A percentile compares a stretch with the other conserved stretches of the same genome.
phyloP scores from a whole-genome alignment of 2,329 filamentous ascomycete genomes.

The Cercospora sp. region DNA sequence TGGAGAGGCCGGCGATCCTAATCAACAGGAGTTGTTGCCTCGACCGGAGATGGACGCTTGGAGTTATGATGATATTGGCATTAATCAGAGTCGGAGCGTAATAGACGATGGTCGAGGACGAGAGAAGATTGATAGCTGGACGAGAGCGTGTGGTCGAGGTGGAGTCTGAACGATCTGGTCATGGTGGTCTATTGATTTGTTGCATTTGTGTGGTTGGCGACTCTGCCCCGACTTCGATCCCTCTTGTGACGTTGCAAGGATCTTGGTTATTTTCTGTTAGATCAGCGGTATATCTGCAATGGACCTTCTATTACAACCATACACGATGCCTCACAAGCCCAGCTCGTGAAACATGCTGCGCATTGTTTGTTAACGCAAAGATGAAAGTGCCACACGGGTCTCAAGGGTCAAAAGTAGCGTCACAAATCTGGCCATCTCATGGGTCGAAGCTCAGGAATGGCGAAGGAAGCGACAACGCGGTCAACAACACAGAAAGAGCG shows the following conservation, averaged over 20 bases:
- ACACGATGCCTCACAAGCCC: no score
- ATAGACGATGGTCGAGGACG: neutral
- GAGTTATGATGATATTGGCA: no score
- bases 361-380: no score
- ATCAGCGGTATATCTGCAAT: neutral
- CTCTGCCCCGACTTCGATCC: neutral
- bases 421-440: no score
- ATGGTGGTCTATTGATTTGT: neutral
- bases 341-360: no score
- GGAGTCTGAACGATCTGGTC: neutral
- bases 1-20: neutral
- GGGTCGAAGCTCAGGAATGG: no score
- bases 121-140: neutral
- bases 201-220: neutral
- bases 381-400: no score
- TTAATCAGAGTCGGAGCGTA: no score
- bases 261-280: neutral
- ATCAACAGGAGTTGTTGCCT: neutral
- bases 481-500: no score
- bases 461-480: no score
- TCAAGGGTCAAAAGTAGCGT: no score
- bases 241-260: neutral
- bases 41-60: neutral
- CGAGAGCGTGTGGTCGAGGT: neutral
- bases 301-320: no score